These are phyloP conservation scores for Viola pubescens DNA, from an alignment of 441 rosid genomes.

Conservation along the genomic window DNA sequence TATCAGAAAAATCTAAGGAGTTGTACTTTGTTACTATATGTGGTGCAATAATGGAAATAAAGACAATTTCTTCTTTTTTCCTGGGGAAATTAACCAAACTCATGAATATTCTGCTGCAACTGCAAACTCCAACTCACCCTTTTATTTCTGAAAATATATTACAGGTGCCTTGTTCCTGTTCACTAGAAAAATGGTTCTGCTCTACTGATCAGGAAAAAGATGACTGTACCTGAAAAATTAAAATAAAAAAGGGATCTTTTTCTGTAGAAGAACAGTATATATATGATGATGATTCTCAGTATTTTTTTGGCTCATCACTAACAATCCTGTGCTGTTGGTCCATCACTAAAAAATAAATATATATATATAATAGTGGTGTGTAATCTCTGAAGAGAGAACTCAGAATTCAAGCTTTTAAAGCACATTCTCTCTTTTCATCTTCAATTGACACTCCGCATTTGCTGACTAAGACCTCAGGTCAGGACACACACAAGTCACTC, in stretches of 20 bases:
- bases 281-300: background rate
- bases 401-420: conserved; percentile 9
- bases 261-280: background rate
- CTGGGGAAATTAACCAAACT: conserved; percentile 23
- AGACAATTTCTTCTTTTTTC: conserved; percentile 1
- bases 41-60: background rate
- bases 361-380: background rate
- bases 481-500: conserved; percentile 16
- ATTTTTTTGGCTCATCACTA: background rate
- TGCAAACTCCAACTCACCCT: background rate
- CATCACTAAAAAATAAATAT: conserved; percentile 12
- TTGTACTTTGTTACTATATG: conserved; percentile 1
- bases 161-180: background rate
- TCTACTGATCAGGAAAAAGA: background rate
- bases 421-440: conserved; percentile 28
- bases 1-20: background rate
- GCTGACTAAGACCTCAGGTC: conserved; percentile 19
- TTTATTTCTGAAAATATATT: background rate
- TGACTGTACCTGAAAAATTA: background rate
- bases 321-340: background rate
- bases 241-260: background rate
- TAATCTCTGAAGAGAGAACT: conserved; percentile 9
- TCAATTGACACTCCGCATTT: conserved; percentile 21
- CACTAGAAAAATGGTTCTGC: background rate
- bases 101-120: conserved; percentile 15